These are phyloP conservation scores for Albugo laibachii DNA, from an alignment of 352 stramenopile species.

Conservation along the genomic window DNA sequence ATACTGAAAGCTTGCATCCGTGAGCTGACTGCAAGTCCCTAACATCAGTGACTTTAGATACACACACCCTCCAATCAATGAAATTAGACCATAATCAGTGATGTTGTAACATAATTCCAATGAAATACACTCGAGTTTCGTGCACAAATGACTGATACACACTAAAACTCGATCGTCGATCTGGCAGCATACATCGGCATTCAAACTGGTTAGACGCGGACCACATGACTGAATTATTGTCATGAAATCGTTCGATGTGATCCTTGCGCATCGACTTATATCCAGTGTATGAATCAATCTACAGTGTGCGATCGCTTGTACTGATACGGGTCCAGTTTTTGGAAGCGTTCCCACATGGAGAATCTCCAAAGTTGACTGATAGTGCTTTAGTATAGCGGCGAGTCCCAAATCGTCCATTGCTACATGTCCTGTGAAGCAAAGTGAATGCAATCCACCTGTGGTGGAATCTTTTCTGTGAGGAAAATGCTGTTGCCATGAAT, in stretches of 20 bases:
- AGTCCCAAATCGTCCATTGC: conserved; percentile 24
- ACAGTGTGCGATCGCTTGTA: conserved; percentile 33
- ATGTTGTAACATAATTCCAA: conserved; percentile 80
- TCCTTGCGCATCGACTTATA: conserved; percentile 47
- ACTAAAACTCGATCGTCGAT: conserved; percentile 38
- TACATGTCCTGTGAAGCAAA: conserved; percentile 36
- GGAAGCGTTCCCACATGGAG: conserved; percentile 46
- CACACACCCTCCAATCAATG: conserved; percentile 28
- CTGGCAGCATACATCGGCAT: conserved; percentile 38
- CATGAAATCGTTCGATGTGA: conserved; percentile 31
- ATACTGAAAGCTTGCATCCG: conserved; percentile 24
- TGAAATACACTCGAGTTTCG: conserved; percentile 33
- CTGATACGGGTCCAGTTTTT: conserved; percentile 25
- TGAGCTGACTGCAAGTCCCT: conserved; percentile 75
- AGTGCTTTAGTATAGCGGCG: conserved; percentile 21
- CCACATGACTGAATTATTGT: conserved; percentile 21
- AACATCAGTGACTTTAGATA: conserved; percentile 56
- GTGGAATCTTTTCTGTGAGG: conserved; percentile 5
- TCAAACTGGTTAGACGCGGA: conserved; percentile 17
- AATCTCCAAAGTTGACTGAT: conserved; percentile 21
- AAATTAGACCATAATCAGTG: conserved; percentile 35
- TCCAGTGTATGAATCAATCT: conserved; percentile 33
- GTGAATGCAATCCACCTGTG: conserved; percentile 3
- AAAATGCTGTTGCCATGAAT: conserved; percentile 3
- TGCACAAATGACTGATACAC: conserved; percentile 16